Base-by-base conservation (phyloP, 345 rosid genomes). In the Raphanus sativus region DNA sequence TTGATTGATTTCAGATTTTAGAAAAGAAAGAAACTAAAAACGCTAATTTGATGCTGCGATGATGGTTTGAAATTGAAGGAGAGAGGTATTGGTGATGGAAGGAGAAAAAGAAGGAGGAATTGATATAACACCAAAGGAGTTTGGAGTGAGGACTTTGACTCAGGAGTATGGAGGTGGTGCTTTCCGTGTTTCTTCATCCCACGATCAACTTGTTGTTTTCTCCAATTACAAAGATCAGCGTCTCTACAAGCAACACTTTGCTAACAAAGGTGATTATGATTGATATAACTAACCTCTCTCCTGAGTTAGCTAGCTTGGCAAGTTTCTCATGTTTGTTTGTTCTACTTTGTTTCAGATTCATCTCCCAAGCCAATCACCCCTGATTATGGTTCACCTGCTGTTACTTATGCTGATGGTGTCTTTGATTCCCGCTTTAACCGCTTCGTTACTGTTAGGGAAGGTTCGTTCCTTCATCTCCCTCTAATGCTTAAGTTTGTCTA, bases 121-220 rank as follows among this genome's bases (percentile, higher is more conserved):
- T 7, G 97, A 92, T 67, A 68, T 94, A 13, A 94, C 96, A 2
- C 98, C 97, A 0, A 87, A 88, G 70, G 98, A 92, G 30, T 89
- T 86, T 72, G 80, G 83, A 2, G 98, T 94, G 40, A 84, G 98
- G 79, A 87, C 97, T 5, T 42, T 89, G 13, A 86, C 93, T n/a
- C 98, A 92, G 84, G 98, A 94, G 68, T 90, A 89, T 21, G 98
- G 98, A 16, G 98, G 98, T 64, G 98, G 98, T 60, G 98, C 93
- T 2, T 94, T 94, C 69, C 67, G 77, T 40, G 75, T 89, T 71
- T 21, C 21, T 21, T 88, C 74, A 3, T 86, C 83, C 34, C 89
- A 89, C 16, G 89, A 89, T 17, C 66, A 81, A 1, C 83, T 92
- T 69, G 58, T 21, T 21, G 21, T 94, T 94, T 94, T 92, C 85